Evolutionary conservation across 768 basidiomycete species (phyloP), one percentile per base, ranked within the genome.

Genomic region (Lactarius sanguifluus): DNA sequence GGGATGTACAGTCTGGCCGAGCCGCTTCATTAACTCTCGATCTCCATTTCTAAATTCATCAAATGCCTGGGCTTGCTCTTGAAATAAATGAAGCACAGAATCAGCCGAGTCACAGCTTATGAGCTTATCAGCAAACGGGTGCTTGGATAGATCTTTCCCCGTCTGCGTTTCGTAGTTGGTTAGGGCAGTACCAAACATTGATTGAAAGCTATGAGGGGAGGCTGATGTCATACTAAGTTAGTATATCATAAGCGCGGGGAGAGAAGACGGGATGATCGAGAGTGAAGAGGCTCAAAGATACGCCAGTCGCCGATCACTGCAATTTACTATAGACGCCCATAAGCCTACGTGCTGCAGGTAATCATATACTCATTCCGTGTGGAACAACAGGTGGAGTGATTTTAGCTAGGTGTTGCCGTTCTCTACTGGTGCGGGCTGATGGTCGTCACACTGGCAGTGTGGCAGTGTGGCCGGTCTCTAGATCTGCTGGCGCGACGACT

Each of bases 151-250:
- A 18, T 64, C 23, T 38, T 38, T 50, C 1, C 63, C 63, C 0
- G 57, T 64, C 25, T 28, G 18, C 3, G 30, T 36, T 1, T 25
- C 10, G 6, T 64, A 64, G 57, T 50, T 36, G 5, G 4, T 12
- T 18, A 64, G 28, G 1, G 57, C 45, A n/a, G 45, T n/a, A 28
- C 38, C 10, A 13, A 38, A 20, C 6, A 64, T 58, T 7, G 15
- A 40, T 45, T 64, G 56, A 25, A 64, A 16, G 57, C 28, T 58
- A 4, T 56, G 25, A 36, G 23, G 2, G 15, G 56, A 57, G 45
- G 45, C 20, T 12, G 18, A 10, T 47, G 10, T n/a, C 43, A 45
- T 45, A n/a, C 43, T n/a, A n/a, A n/a, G n/a, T n/a, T n/a, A n/a
- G 20, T n/a, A 15, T 1, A 10, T 45, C 3, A n/a, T n/a, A n/a